phyloP scores from a whole-genome alignment of 768 basidiomycete genomes.

The Boletus coccyginus region DNA sequence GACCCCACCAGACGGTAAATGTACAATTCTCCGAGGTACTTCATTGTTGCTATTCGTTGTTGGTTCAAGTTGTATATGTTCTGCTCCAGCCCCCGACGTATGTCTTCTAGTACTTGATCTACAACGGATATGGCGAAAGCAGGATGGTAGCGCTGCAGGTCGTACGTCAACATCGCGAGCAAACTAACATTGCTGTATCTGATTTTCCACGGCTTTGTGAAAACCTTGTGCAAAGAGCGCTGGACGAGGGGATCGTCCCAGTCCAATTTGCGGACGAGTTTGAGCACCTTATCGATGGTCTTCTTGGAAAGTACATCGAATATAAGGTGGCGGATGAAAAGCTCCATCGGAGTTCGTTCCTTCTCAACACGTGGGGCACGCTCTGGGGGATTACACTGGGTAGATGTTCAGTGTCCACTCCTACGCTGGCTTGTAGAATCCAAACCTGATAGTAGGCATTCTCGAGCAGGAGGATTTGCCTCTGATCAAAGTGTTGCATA shows the following conservation, averaged over 20 bases:
- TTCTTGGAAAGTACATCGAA: constrained; percentile 91
- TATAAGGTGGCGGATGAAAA: constrained; percentile 95
- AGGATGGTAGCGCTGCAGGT: constrained; percentile 90
- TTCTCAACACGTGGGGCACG: constrained; percentile 84
- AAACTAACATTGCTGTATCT: constrained; percentile 88
- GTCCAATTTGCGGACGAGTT: constrained; percentile 88
- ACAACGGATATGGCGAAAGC: constrained; percentile 85
- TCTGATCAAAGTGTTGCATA: constrained; percentile 88
- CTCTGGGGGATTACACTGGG: constrained; percentile 94
- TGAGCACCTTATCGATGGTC: constrained; percentile 94
- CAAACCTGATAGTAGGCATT: constrained; percentile 96
- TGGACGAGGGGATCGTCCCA: constrained; percentile 79
- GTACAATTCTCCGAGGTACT: constrained; percentile 96
- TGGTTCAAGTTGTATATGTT: constrained; percentile 96
- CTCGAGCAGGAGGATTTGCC: constrained; percentile 86
- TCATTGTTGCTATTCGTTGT: constrained; percentile 84
- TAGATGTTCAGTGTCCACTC: constrained; percentile 6
- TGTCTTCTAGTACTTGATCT: constrained; percentile 93
- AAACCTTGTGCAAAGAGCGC: constrained; percentile 75
- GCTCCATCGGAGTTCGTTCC: constrained; percentile 78
- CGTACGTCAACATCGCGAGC: constrained; percentile 92
- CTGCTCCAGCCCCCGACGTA: constrained; percentile 86
- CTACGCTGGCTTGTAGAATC: not conserved
- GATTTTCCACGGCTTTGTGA: constrained; percentile 98
- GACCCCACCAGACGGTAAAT: constrained; percentile 93